Percentiles rank a stretch among this genome's conserved stretches.
Conservation (phyloP, 2,329 filamentous ascomycete species). For the Paecilomyces variotii region DNA sequence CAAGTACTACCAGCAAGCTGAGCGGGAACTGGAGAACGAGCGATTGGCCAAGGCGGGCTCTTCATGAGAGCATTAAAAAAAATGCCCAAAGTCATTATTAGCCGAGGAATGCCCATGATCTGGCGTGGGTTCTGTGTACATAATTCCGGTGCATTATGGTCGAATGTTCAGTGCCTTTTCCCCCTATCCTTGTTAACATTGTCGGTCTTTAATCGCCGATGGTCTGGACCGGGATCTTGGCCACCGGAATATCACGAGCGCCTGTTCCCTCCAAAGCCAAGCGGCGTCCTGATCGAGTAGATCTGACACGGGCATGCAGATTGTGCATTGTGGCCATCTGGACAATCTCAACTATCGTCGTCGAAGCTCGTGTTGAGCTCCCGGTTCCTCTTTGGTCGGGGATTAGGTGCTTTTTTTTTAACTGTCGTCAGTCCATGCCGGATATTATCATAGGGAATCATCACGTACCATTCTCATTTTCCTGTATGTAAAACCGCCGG, state of each 20-base stretch:
- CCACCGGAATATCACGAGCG: not conserved
- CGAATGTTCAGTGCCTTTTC: not conserved
- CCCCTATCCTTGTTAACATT: not conserved
- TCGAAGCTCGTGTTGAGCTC: slow-evolving; percentile 54
- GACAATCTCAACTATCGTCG: slow-evolving; percentile 6
- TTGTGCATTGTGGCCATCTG: not conserved
- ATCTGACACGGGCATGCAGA: not conserved
- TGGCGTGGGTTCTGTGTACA: not conserved
- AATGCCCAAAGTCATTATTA: slow-evolving; percentile 3
- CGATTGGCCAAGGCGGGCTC: slow-evolving; percentile 29
- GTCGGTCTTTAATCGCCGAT: not conserved
- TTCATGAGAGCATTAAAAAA: slow-evolving; percentile 6
- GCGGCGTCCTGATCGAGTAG: not conserved
- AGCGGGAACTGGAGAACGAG: slow-evolving; percentile 85
- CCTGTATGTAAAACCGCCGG: slow-evolving; percentile 92
- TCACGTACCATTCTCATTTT: slow-evolving; percentile 79
- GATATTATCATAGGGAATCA: not conserved
- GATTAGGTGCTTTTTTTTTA: slow-evolving; percentile 47
- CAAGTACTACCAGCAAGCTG: slow-evolving; percentile 95
- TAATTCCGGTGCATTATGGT: not conserved
- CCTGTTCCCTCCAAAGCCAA: not conserved
- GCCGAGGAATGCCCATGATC: slow-evolving; percentile 2
- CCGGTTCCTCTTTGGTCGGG: slow-evolving; percentile 55
- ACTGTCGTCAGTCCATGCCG: slow-evolving; percentile 2
- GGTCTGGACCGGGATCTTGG: not conserved